phyloP scores from a whole-genome alignment of 2,329 filamentous ascomycete genomes.

The Colletotrichum karsti region DNA sequence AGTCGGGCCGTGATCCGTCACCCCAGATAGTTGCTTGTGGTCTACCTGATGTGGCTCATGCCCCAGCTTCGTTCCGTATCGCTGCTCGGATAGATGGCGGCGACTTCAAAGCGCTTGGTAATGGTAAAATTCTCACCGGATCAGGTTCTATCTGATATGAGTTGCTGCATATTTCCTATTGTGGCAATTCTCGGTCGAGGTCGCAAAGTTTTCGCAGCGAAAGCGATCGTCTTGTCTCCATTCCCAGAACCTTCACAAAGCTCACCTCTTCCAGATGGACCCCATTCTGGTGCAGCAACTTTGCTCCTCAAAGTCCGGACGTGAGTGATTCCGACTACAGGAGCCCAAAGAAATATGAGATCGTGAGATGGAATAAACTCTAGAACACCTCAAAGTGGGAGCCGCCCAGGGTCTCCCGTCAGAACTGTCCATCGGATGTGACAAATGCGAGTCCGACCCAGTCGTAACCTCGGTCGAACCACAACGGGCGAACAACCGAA shows the following conservation, averaged over 20 bases:
- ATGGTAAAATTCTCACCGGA: background rate
- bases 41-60: too few species aligned
- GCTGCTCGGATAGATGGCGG: background rate
- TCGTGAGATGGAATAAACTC: background rate
- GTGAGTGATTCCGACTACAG: background rate
- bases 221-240: background rate
- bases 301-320: background rate
- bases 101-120: background rate
- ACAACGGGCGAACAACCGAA: background rate
- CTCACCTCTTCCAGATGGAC: too few species aligned
- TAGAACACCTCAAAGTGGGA: background rate
- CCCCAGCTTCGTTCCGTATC: background rate
- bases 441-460: conserved; percentile 3
- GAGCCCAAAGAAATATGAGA: background rate
- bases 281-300: background rate
- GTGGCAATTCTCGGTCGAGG: background rate
- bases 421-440: background rate
- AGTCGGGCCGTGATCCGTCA: too few species aligned
- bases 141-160: background rate
- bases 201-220: background rate
- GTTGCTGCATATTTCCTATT: background rate
- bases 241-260: background rate
- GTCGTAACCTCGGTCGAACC: background rate
- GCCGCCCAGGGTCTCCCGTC: background rate
- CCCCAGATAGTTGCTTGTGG: too few species aligned